Evolutionary conservation across 2,329 filamentous ascomycete species (phyloP).

Genomic region (Aspergillus pseudotamarii): DNA sequence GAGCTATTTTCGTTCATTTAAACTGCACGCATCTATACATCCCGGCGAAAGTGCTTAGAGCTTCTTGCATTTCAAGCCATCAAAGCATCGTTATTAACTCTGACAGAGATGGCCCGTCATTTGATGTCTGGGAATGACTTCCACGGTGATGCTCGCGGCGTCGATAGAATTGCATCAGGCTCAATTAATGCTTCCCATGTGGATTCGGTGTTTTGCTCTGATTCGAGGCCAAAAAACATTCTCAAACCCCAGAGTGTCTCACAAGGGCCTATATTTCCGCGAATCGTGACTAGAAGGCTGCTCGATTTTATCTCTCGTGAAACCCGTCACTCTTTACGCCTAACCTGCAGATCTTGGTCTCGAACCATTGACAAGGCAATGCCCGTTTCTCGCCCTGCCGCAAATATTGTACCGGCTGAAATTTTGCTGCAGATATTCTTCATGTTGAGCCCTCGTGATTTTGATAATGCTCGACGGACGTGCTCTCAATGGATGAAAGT

Average conservation of each 20-base stretch:
- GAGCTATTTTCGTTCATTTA: not conserved
- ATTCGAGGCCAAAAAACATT: not conserved
- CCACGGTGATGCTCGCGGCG: not conserved
- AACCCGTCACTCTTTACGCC: constrained; percentile 27
- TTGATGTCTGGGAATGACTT: not conserved
- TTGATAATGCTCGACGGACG: constrained; percentile 62
- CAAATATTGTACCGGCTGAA: constrained; percentile 49
- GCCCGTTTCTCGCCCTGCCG: constrained; percentile 29
- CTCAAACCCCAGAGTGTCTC: not conserved
- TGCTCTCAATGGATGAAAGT: constrained; percentile 64
- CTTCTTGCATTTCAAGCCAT: not conserved
- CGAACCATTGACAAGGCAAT: constrained; percentile 26
- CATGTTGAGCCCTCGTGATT: constrained; percentile 52
- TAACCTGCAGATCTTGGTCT: constrained; percentile 41
- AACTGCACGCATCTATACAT: not conserved
- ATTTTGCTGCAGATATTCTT: constrained; percentile 53
- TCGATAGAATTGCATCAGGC: not conserved
- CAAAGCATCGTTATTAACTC: constrained; percentile 1
- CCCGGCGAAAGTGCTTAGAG: not conserved
- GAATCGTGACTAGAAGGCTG: constrained; percentile 11
- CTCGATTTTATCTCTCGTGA: constrained; percentile 13
- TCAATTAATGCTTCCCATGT: not conserved
- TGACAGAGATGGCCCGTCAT: not conserved
- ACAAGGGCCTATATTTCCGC: constrained; percentile 6
- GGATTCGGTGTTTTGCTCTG: not conserved